Evolutionary conservation across 352 stramenopile species (phyloP).

Genomic region (Phytophthora brassicae): DNA sequence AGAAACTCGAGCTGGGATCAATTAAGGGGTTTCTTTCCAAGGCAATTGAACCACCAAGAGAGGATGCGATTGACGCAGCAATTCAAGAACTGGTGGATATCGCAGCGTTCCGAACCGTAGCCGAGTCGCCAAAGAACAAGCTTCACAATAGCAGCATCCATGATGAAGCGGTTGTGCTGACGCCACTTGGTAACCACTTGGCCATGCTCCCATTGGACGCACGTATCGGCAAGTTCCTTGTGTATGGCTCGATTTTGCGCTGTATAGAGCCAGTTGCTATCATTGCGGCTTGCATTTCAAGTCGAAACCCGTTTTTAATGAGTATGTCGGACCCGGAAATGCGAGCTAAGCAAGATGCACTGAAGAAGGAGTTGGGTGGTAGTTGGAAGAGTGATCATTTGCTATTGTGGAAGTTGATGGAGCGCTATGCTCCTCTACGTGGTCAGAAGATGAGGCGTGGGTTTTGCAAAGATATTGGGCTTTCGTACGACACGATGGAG

Average conservation of each 20-base stretch:
- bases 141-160: constrained; percentile 13
- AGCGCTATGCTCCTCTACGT: constrained; percentile 53
- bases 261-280: constrained; percentile 83
- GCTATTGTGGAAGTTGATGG: constrained; percentile 78
- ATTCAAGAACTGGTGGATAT: constrained; percentile 91
- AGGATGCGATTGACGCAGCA: constrained; percentile 89
- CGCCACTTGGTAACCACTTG: constrained; percentile 90
- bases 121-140: constrained; percentile 20
- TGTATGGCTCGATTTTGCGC: constrained; percentile 87
- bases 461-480: constrained; percentile 71
- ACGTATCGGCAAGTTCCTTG: constrained; percentile 85
- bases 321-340: constrained; percentile 69
- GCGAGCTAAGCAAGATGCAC: constrained; percentile 48
- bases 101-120: constrained; percentile 70
- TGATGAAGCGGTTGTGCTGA: constrained; percentile 80
- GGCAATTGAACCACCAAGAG: constrained; percentile 91
- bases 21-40: constrained; percentile 76
- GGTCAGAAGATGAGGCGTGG: constrained; percentile 55
- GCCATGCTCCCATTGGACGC: constrained; percentile 84
- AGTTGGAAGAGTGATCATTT: constrained; percentile 80
- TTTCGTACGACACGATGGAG: constrained; percentile 89
- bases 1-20: constrained; percentile 76
- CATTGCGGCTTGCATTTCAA: constrained; percentile 82
- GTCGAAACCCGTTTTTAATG: constrained; percentile 78
- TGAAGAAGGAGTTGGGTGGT: constrained; percentile 69